Percentiles rank a stretch among this genome's conserved stretches.
These are phyloP conservation scores for Daphne laureola DNA, from an alignment of 441 rosid species.

Conservation along the genomic window DNA sequence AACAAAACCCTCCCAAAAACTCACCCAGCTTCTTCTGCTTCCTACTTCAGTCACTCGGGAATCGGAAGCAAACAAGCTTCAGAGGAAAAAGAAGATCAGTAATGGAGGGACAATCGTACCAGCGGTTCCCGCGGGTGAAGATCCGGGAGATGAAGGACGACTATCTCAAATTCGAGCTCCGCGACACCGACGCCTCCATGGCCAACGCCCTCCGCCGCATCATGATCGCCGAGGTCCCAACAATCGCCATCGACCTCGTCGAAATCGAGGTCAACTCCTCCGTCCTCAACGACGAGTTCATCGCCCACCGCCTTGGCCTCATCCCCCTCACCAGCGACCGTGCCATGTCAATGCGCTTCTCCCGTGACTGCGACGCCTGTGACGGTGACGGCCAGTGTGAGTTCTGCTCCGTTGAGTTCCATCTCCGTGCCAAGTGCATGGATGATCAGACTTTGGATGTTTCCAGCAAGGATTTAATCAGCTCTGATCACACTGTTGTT, in stretches of 20 bases:
- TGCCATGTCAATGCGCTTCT: slow-evolving; percentile 95
- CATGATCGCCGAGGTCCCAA: slow-evolving; percentile 93
- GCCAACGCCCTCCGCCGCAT: slow-evolving; percentile 98
- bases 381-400: slow-evolving; percentile 98
- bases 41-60: no score
- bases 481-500: slow-evolving; percentile 81
- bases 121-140: slow-evolving; percentile 77
- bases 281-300: slow-evolving; percentile 94
- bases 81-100: not conserved
- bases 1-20: no score
- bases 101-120: slow-evolving; percentile 77
- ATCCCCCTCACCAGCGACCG: slow-evolving; percentile 80
- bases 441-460: slow-evolving; percentile 86
- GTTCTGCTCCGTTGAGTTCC: slow-evolving; percentile 94
- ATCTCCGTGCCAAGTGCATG: slow-evolving; percentile 66
- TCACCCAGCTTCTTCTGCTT: no score
- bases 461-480: slow-evolving; percentile 69
- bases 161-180: slow-evolving; percentile 79
- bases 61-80: slow-evolving; percentile 5
- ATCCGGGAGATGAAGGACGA: slow-evolving; percentile 80
- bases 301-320: slow-evolving; percentile 90
- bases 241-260: slow-evolving; percentile 88
- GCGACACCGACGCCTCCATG: slow-evolving; percentile 78
- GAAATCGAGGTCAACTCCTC: slow-evolving; percentile 90
- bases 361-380: slow-evolving; percentile 89